These are phyloP conservation scores for Scutellaria galericulata DNA, from an alignment of 257 asterid species.

Conservation along the genomic window DNA sequence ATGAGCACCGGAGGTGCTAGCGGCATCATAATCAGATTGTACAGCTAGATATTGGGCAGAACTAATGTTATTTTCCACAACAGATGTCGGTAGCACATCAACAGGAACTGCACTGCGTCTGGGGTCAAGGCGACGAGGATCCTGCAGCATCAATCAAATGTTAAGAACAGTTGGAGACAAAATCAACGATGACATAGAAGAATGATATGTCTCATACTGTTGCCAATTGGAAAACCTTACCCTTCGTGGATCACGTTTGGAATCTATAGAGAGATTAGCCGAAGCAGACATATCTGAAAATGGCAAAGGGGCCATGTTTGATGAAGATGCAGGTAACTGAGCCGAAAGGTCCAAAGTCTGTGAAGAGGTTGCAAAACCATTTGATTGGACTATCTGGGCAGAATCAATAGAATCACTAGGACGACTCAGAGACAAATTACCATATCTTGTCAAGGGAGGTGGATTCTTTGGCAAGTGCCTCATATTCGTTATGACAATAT, in stretches of 20 bases:
- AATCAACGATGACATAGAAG: constrained; percentile 17
- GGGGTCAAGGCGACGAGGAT: constrained; percentile 99
- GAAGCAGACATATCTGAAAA: constrained; percentile 57
- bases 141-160: constrained; percentile 56
- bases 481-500: constrained; percentile 94
- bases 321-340: constrained; percentile 52
- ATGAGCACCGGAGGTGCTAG: constrained; percentile 45
- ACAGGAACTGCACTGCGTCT: constrained; percentile 62
- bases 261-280: constrained; percentile 57
- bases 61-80: constrained; percentile 58
- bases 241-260: constrained; percentile 98
- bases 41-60: constrained; percentile 46
- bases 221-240: constrained; percentile 51
- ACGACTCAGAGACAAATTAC: constrained; percentile 44
- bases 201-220: constrained; percentile 28
- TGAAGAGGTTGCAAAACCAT: constrained; percentile 56
- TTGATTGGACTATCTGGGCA: constrained; percentile 52
- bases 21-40: constrained; percentile 55
- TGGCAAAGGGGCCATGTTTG: constrained; percentile 46
- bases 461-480: constrained; percentile 79
- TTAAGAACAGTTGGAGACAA: constrained; percentile 30
- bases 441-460: constrained; percentile 56
- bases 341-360: constrained; percentile 51
- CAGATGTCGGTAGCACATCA: constrained; percentile 55
- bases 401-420: constrained; percentile 53